A percentile compares a stretch with the other conserved stretches of the same genome.
Conservation (phyloP, 176 grass and related monocot species). For the Zea luxurians region DNA sequence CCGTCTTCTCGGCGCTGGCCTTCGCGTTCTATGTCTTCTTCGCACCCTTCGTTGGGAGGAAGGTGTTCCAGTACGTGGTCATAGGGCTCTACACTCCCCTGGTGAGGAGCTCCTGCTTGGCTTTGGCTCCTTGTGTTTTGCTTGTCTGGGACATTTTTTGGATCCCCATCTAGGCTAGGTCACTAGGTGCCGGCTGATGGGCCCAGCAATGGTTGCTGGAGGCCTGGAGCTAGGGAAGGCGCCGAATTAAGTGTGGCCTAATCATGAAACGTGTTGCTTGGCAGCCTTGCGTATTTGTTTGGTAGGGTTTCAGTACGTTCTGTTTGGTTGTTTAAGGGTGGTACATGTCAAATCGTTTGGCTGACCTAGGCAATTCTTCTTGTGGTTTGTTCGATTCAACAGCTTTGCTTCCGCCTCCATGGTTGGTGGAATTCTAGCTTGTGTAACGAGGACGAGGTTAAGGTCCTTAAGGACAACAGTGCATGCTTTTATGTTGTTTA, state of each 20-base stretch:
- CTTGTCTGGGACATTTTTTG: slow-evolving; percentile 14
- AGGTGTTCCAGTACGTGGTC: slow-evolving; percentile 66
- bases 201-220: slow-evolving; percentile 24
- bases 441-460: not conserved
- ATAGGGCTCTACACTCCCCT: slow-evolving; percentile 90
- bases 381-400: slow-evolving; percentile 7
- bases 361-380: slow-evolving; percentile 29
- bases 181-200: slow-evolving; percentile 24
- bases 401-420: slow-evolving; percentile 15
- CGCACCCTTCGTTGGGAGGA: slow-evolving; percentile 86
- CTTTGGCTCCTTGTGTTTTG: slow-evolving; percentile 25
- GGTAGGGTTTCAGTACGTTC: slow-evolving; percentile 23
- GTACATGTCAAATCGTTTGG: not conserved
- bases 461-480: not conserved
- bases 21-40: slow-evolving; percentile 99
- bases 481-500: not conserved
- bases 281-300: not conserved
- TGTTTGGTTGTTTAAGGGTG: slow-evolving; percentile 34
- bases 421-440: slow-evolving; percentile 30
- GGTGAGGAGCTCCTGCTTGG: slow-evolving; percentile 44
- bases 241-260: slow-evolving; percentile 38
- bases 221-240: slow-evolving; percentile 30
- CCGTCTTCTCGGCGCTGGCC: slow-evolving; percentile 87
- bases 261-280: slow-evolving; percentile 34
- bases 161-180: slow-evolving; percentile 45